These are phyloP conservation scores for Saccharomycopsis microspora DNA, from an alignment of 805 yeast species.

Conservation along the genomic window DNA sequence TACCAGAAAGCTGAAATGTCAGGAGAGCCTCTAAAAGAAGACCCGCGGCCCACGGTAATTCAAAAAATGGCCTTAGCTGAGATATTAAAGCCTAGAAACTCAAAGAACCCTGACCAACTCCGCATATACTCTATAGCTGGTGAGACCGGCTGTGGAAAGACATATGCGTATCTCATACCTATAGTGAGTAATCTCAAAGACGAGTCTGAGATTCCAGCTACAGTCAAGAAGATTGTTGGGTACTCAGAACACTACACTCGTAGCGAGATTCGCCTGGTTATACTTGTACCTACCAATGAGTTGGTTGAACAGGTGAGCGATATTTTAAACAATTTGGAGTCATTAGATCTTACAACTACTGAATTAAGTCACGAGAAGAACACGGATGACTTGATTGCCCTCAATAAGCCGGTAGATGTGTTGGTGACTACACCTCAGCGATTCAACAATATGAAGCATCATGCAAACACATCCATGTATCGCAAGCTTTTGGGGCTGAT, in stretches of 20 bases:
- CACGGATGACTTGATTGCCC: conserved; percentile 4
- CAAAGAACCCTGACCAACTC: conserved; percentile 25
- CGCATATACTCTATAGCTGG: conserved; percentile 78
- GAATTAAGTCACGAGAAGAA: conserved; percentile 4
- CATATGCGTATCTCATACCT: conserved; percentile 83
- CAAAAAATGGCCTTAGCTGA: conserved; percentile 67
- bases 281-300: conserved; percentile 79
- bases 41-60: conserved; percentile 58
- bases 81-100: conserved; percentile 27
- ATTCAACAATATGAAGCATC: conserved; percentile 27
- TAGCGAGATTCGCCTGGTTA: conserved; percentile 44
- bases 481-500: conserved; percentile 26
- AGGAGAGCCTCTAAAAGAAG: conserved; percentile 24
- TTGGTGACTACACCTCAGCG: conserved; percentile 82
- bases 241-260: not conserved
- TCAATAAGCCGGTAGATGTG: conserved; percentile 49
- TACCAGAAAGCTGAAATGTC: conserved; percentile 14
- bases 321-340: conserved; percentile 22
- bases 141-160: conserved; percentile 95
- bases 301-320: conserved; percentile 68
- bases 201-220: not conserved
- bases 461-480: conserved; percentile 21
- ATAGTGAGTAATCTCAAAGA: conserved; percentile 57
- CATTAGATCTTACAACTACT: conserved; percentile 3
- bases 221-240: not conserved